Evolutionary conservation across 805 yeast species (phyloP).

Genomic region (Yarrowia sp.): DNA sequence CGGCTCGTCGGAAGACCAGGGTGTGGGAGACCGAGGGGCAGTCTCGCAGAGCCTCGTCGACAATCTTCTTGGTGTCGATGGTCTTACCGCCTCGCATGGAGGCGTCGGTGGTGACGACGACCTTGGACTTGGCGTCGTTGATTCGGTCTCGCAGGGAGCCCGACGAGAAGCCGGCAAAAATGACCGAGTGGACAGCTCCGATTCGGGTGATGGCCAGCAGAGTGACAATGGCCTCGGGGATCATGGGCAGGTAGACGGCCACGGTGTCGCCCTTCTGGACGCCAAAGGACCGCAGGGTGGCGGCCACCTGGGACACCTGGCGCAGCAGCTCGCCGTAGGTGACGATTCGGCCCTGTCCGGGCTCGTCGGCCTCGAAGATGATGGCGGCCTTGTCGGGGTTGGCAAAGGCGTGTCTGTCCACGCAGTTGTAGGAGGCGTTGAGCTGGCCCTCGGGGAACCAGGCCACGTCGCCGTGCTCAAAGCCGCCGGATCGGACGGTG

Average conservation of each 20-base stretch:
- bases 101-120: constrained; percentile 93
- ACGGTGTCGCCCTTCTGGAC: constrained; percentile 94
- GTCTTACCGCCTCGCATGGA: constrained; percentile 95
- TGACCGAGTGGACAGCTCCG: constrained; percentile 96
- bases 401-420: constrained; percentile 91
- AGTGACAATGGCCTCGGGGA: constrained; percentile 94
- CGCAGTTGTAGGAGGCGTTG: constrained; percentile 92
- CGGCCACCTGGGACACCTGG: constrained; percentile 86
- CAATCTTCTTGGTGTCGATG: constrained; percentile 90
- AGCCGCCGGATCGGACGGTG: constrained; percentile 66
- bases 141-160: constrained; percentile 92
- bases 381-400: constrained; percentile 74
- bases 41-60: constrained; percentile 86
- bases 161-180: constrained; percentile 95
- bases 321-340: constrained; percentile 87
- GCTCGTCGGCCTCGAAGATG: constrained; percentile 95
- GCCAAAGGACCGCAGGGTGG: constrained; percentile 81
- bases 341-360: constrained; percentile 69
- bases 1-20: constrained; percentile 88
- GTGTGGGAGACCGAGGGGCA: constrained; percentile 79
- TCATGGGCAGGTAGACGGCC: constrained; percentile 97
- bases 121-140: constrained; percentile 81
- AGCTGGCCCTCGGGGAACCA: constrained; percentile 95
- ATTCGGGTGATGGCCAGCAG: constrained; percentile 90
- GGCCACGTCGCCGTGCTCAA: constrained; percentile 78